Evolutionary conservation across 2,329 filamentous ascomycete genomes (phyloP), one percentile per base, ranked within the genome.

Genomic region (Parastagonospora nodorum): DNA sequence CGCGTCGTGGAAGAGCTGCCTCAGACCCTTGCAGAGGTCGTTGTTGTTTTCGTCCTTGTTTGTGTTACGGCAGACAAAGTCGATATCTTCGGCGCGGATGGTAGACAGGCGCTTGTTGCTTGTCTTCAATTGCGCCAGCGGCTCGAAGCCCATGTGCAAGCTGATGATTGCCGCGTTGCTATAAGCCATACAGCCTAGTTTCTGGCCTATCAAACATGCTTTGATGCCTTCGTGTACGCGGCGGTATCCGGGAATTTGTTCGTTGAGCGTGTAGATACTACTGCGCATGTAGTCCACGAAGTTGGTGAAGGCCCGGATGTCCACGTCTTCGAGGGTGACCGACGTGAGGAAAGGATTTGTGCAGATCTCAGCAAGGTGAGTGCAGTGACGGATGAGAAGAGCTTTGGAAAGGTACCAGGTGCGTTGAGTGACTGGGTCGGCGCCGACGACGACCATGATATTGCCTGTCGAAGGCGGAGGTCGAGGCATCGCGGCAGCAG

Each of bases 241-340:
- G 31, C 49, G 45, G 50, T 57, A 61, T 27, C 37, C 42, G 4
- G 45, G 9, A 12, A 54, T 33, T 8, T 37, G n/a, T 1, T 19
- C 48, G 49, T 61, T 59, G 33, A 53, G 29, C 9, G 43, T 53
- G 54, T 64, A 65, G 32, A 65, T 62, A 48, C 37, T 60, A 31
- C 51, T 57, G 35, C 53, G 36, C 27, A 56, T 45, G 38, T 55
- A 66, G 19, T 55, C 50, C 19, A 60, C 39, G 44, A 59, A 62
- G 47, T 62, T 56, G 8, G 58, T 45, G 31, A 64, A 63, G 32
- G 43, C 44, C 12, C 33, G 38, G 8, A 54, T 29, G 2, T 42
- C 16, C 14, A 48, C 40, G 19, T 38, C 10, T n/a, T 31, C 27
- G 2, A 61, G 39, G 1, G 24, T 10, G 12, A 45, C 7, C 5